phyloP scores from a whole-genome alignment of 352 stramenopile species.

The Thalassiosira livingstoniorum region DNA sequence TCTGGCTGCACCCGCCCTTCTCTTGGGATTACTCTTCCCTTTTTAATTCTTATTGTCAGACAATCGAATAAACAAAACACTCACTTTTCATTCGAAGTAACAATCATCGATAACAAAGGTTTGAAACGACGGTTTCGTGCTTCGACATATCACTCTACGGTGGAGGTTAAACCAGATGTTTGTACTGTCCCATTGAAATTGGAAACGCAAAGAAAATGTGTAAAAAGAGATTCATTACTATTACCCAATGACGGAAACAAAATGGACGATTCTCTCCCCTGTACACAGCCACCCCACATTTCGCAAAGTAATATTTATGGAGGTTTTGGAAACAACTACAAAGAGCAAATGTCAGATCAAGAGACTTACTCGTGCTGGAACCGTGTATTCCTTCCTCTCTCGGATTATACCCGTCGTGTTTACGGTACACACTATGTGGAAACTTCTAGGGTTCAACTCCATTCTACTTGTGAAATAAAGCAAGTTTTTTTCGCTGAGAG shows the following conservation, averaged over 20 bases:
- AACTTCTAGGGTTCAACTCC: slow-evolving; percentile 95
- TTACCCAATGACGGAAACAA: slow-evolving; percentile 24
- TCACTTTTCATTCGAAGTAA: slow-evolving; percentile 97
- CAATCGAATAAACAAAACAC: slow-evolving; percentile 99
- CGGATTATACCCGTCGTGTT: slow-evolving; percentile 93
- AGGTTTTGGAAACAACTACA: no score
- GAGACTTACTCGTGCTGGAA: slow-evolving; percentile 89
- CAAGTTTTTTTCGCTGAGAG: slow-evolving; percentile 96
- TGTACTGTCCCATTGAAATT: slow-evolving; percentile 97
- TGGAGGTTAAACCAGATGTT: slow-evolving; percentile 96
- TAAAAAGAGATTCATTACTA: slow-evolving; percentile 33
- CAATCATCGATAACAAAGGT: slow-evolving; percentile 97
- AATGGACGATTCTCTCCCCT: slow-evolving; percentile 14
- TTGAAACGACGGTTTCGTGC: slow-evolving; percentile 93
- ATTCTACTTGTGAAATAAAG: slow-evolving; percentile 95
- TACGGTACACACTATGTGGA: slow-evolving; percentile 98
- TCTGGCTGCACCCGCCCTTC: slow-evolving; percentile 90
- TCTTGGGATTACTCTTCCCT: slow-evolving; percentile 96
- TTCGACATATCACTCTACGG: slow-evolving; percentile 97
- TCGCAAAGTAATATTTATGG: no score
- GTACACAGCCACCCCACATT: no score
- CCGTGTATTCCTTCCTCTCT: slow-evolving; percentile 98
- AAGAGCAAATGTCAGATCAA: not conserved
- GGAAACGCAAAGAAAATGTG: slow-evolving; percentile 82
- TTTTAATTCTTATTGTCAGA: slow-evolving; percentile 97